Evolutionary conservation across 2,329 filamentous ascomycete genomes (phyloP), one percentile per base, ranked within the genome.

Genomic region (Talaromyces sp.): DNA sequence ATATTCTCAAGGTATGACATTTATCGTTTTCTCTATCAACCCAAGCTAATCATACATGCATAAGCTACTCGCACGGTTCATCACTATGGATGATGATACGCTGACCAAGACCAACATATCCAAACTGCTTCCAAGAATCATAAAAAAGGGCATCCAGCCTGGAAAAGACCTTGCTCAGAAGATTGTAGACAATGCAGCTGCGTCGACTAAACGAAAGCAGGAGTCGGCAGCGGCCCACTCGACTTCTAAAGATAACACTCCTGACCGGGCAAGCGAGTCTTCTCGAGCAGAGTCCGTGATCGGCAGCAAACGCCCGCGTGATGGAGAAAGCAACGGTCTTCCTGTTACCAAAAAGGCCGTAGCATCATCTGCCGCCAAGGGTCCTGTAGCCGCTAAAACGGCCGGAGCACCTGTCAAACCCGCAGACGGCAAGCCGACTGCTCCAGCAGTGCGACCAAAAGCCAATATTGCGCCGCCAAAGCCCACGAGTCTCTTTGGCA

Each of bases 31-130:
- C 21, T 24, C 48, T 41, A 8, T 38, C 38, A 12, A 14, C 17
- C 54, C 55, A 24, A 24, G 60, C 70, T 76, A 61, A 75, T 60
- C 38, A 27, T 46, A 11, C 38, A 27, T 46, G 8, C 6, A 56
- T 56, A 63, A 85, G 78, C 72, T 86, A 53, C 77, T 87, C 65
- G 73, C 78, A 29, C 77, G 77, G 50, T 85, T 84, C 63, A 79
- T 79, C 14, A 86, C 83, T 7, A 75, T 87, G 66, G 85, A 83
- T 60, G 80, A 80, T 61, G 81, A 83, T 55, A 77, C 81, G 54
- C 74, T 87, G 26, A 81, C 85, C 65, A 85, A 84, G 67, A 85
- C 82, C 9, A 85, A 86, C 65, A 72, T 86, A 31, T 77, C 78
- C 58, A 87, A 86, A 67, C 75, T 86, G 17, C 72, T 87, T 17